Conservation (phyloP, 345 rosid species). For the Brassica incana region DNA sequence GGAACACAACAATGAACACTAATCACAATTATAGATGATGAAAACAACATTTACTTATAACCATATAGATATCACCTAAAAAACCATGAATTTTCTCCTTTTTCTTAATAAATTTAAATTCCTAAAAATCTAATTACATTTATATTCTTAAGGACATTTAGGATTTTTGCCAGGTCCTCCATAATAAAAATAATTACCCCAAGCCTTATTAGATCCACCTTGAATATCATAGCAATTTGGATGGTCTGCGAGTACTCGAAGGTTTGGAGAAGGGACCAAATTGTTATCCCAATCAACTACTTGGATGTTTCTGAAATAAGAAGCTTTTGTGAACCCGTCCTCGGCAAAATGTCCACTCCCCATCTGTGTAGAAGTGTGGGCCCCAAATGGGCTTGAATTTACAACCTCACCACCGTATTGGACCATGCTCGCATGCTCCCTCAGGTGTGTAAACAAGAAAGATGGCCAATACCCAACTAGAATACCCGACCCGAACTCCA, state of each 20-base stretch:
- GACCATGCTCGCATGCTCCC: conserved; percentile 93
- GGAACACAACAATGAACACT: background rate
- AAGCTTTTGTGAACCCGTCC: conserved; percentile 90
- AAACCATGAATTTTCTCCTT: background rate
- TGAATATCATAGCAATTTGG: conserved; percentile 88
- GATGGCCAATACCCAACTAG: conserved; percentile 99
- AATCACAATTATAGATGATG: background rate
- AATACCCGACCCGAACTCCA: conserved; percentile 92
- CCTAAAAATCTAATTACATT: background rate
- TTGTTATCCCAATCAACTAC: conserved; percentile 96
- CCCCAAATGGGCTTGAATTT: conserved; percentile 69
- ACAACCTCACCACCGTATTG: conserved; percentile 96
- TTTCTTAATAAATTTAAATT: background rate
- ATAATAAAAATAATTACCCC: conserved; percentile 95
- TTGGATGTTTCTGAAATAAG: conserved; percentile 90
- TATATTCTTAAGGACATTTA: conserved; percentile 57
- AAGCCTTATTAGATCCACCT: conserved; percentile 75
- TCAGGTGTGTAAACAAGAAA: conserved; percentile 76
- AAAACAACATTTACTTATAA: background rate
- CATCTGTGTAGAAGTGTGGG: conserved; percentile 90
- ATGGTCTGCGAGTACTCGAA: conserved; percentile 78
- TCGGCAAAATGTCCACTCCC: conserved; percentile 96
- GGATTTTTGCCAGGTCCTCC: conserved; percentile 96
- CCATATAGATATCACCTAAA: conserved; percentile 10
- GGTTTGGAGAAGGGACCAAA: conserved; percentile 66